Evolutionary conservation across 1,284 basidiomycete genomes (phyloP).

Genomic region (Coniophora puteana): DNA sequence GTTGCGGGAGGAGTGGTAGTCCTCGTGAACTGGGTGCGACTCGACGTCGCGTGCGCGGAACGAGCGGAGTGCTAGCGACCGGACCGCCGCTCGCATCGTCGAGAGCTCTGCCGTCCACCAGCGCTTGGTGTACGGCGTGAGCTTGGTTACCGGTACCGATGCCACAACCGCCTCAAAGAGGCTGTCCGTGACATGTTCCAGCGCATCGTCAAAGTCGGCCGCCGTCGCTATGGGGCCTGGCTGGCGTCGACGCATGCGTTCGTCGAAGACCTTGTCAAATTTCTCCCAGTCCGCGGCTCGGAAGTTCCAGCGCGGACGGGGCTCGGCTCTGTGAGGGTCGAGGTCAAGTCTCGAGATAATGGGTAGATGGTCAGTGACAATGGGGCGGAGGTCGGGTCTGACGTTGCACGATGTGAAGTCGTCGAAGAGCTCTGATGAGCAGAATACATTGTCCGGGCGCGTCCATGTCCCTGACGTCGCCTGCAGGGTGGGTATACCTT

Average conservation of each 20-base stretch:
- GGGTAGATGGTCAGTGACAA: constrained; percentile 7
- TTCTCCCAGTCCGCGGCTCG: constrained; percentile 5
- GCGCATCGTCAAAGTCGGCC: no score
- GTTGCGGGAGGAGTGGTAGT: constrained; percentile 4
- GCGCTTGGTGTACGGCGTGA: constrained; percentile 18
- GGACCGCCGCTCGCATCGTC: constrained; percentile 8
- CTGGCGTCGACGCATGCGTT: no score
- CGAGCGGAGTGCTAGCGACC: constrained; percentile 6
- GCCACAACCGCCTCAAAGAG: no score
- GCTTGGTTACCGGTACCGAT: constrained; percentile 20
- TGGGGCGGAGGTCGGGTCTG: neutral
- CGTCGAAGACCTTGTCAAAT: neutral
- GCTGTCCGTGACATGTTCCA: no score
- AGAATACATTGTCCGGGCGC: constrained; percentile 1
- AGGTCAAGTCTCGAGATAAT: constrained; percentile 5
- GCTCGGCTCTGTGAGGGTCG: fast-evolving
- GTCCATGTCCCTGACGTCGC: neutral
- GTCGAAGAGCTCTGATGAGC: neutral
- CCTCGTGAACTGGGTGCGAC: constrained; percentile 20
- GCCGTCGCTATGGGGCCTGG: no score
- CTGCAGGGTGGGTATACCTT: constrained; percentile 20
- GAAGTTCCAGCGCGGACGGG: neutral
- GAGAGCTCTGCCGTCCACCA: constrained; percentile 31
- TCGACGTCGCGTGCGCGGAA: constrained; percentile 4
- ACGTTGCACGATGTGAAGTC: neutral